phyloP scores from a whole-genome alignment of 495 filamentous ascomycete genomes.

The Acidomyces sp. region DNA sequence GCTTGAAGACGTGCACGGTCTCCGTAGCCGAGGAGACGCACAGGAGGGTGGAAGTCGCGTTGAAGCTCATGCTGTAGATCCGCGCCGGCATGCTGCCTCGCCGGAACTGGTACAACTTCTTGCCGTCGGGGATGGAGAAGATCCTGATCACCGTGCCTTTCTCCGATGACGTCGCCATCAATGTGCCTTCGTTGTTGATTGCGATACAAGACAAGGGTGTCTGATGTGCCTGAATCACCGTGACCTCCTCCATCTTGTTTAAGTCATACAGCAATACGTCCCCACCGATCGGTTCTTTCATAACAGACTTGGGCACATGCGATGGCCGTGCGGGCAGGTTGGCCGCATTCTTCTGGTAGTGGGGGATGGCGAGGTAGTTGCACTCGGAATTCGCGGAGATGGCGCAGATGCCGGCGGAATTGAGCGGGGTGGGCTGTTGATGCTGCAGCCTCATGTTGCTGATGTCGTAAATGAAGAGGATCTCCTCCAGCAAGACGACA shows the following conservation, averaged over 20 bases:
- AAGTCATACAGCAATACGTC: conserved; percentile 89
- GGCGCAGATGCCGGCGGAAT: conserved; percentile 62
- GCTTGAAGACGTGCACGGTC: conserved; percentile 92
- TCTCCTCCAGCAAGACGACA: conserved; percentile 81
- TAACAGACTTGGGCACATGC: conserved; percentile 64
- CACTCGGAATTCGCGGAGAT: conserved; percentile 89
- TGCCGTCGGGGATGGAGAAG: conserved; percentile 74
- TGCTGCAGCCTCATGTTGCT: conserved; percentile 76
- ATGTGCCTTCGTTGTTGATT: conserved; percentile 81
- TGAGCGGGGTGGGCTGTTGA: conserved; percentile 1
- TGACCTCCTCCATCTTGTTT: conserved; percentile 73
- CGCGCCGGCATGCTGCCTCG: conserved; percentile 84
- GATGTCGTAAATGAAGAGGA: conserved; percentile 97
- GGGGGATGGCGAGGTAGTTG: conserved; percentile 86
- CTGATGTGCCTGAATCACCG: conserved; percentile 85
- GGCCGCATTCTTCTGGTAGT: conserved; percentile 64
- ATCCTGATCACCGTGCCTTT: conserved; percentile 96
- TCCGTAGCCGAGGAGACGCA: conserved; percentile 93
- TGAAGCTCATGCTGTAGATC: conserved; percentile 99
- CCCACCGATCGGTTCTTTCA: conserved; percentile 68
- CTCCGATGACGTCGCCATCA: conserved; percentile 88
- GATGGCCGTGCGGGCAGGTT: conserved; percentile 58
- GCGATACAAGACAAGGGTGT: conserved; percentile 83
- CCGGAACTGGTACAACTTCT: conserved; percentile 90
- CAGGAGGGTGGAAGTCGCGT: conserved; percentile 78